phyloP scores from a whole-genome alignment of 345 rosid genomes.

The Brassica juncea region DNA sequence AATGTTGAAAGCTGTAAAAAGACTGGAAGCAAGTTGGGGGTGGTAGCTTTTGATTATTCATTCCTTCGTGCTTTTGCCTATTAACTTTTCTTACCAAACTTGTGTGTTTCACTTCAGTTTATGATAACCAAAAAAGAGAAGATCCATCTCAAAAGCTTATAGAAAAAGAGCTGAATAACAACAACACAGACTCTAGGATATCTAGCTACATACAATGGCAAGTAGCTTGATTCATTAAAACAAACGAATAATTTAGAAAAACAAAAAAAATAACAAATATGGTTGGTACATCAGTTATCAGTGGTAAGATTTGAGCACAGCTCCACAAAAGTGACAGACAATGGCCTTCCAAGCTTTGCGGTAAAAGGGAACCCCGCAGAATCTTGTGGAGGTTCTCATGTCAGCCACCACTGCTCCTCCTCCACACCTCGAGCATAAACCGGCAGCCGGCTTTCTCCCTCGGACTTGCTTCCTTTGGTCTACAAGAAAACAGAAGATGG shows the following conservation, averaged over 20 bases:
- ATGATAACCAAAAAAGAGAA: constrained; percentile 2
- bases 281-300: constrained; percentile 18
- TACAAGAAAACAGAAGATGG: constrained; percentile 77
- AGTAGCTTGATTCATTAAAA: constrained; percentile 14
- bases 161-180: constrained; percentile 2
- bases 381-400: constrained; percentile 83
- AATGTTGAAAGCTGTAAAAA: constrained; percentile 27
- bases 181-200: neutral
- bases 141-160: neutral
- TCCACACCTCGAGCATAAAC: constrained; percentile 86
- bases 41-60: constrained; percentile 5
- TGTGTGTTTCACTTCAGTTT: neutral
- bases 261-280: constrained; percentile 9
- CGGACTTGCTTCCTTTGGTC: constrained; percentile 78
- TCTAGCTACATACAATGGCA: constrained; percentile 33
- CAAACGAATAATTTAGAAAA: neutral
- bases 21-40: constrained; percentile 3
- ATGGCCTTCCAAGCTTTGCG: constrained; percentile 90
- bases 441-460: constrained; percentile 88
- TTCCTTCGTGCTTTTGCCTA: neutral
- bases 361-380: constrained; percentile 80
- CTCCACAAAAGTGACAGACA: constrained; percentile 83
- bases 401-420: constrained; percentile 96
- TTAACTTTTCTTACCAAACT: constrained; percentile 7
- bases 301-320: constrained; percentile 75